Percentiles rank a stretch among this genome's conserved stretches.
Evolutionary conservation across 306 rosid genomes (phyloP).

Genomic region (Coriaria nepalensis): DNA sequence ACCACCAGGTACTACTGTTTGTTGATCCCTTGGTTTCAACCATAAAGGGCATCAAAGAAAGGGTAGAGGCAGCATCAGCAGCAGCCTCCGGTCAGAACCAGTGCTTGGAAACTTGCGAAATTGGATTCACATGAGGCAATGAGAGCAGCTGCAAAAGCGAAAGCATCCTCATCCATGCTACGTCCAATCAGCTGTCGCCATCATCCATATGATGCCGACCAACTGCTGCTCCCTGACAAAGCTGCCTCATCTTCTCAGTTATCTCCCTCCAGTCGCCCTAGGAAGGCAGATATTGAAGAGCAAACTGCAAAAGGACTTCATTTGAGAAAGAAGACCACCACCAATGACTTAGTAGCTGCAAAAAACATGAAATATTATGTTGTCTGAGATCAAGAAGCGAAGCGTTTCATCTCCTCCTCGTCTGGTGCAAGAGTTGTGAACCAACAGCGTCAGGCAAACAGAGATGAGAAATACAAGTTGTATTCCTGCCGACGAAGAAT

Average conservation of each 20-base stretch:
- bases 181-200: constrained; percentile 48
- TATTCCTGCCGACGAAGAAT: constrained; percentile 16
- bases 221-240: constrained; percentile 46
- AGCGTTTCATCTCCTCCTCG: constrained; percentile 54
- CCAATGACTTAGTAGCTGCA: constrained; percentile 15
- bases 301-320: constrained; percentile 34
- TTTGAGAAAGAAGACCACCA: constrained; percentile 23
- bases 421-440: constrained; percentile 57
- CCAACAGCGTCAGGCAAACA: constrained; percentile 30
- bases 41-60: constrained; percentile 37
- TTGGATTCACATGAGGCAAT: constrained; percentile 63
- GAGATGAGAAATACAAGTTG: constrained; percentile 26
- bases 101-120: constrained; percentile 90
- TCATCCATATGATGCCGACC: constrained; percentile 41
- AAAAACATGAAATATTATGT: constrained; percentile 39
- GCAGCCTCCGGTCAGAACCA: constrained; percentile 50
- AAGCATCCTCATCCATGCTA: constrained; percentile 86
- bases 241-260: too few relatives aligned
- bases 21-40: constrained; percentile 48
- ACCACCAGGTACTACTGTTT: constrained; percentile 79
- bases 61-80: too few relatives aligned
- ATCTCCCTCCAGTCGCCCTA: constrained; percentile 59
- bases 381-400: constrained; percentile 73
- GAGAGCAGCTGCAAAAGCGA: constrained; percentile 64
- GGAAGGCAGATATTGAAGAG: constrained; percentile 48